Conservation (phyloP, 2,329 filamentous ascomycete species). For the Cytospora piceicola region DNA sequence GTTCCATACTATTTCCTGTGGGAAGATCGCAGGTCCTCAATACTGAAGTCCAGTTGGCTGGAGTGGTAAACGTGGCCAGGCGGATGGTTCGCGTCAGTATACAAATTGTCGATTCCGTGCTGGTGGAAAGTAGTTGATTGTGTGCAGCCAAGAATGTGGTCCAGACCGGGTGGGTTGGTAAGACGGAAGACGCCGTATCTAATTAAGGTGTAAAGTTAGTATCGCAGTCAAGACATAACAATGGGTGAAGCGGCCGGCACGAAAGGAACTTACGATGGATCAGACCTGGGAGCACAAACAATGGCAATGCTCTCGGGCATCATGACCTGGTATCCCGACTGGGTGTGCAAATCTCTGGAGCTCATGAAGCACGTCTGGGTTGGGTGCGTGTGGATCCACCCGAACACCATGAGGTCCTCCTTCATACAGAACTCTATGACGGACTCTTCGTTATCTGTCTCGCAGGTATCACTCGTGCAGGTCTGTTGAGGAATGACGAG, state of each 20-base stretch:
- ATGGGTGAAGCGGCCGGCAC: not conserved
- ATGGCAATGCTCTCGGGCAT: slow-evolving; percentile 95
- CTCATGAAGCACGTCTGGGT: slow-evolving; percentile 98
- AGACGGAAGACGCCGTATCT: slow-evolving; percentile 92
- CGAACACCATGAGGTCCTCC: slow-evolving; percentile 82
- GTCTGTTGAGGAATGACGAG: slow-evolving; percentile 91
- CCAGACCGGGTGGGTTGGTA: slow-evolving; percentile 88
- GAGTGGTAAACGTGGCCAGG: slow-evolving; percentile 72
- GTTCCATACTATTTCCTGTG: slow-evolving; percentile 27
- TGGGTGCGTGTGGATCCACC: slow-evolving; percentile 98
- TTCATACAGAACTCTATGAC: slow-evolving; percentile 88
- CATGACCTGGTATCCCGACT: slow-evolving; percentile 94
- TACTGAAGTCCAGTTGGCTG: slow-evolving; percentile 63
- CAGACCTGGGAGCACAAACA: slow-evolving; percentile 85
- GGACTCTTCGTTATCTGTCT: slow-evolving; percentile 83
- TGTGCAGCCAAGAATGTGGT: slow-evolving; percentile 79
- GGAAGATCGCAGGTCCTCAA: slow-evolving; percentile 57
- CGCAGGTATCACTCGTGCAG: slow-evolving; percentile 89
- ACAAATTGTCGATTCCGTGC: slow-evolving; percentile 68
- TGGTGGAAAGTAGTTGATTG: slow-evolving; percentile 85
- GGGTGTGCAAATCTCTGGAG: slow-evolving; percentile 89
- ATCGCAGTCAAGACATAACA: not conserved
- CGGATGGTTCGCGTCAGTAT: slow-evolving; percentile 72
- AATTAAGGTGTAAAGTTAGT: not conserved
- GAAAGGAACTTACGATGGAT: slow-evolving; percentile 65